Conservation (phyloP, 371 early-diverging fungal genomes). For the Apophysomyces elegans region DNA sequence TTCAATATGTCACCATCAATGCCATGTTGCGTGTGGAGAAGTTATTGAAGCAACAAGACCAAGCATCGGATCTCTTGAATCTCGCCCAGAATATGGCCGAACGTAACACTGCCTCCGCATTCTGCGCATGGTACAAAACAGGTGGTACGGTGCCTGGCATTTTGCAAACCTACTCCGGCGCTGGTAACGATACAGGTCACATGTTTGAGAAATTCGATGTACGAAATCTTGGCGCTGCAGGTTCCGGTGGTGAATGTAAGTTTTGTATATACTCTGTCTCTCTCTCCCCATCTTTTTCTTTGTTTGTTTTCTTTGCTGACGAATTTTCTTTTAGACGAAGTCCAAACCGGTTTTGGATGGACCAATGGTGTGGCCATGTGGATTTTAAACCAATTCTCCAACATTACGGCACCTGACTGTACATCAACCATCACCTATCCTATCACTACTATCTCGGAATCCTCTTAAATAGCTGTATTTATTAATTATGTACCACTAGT, state of each 20-base stretch:
- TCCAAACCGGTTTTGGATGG: conserved; percentile 95
- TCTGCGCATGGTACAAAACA: conserved; percentile 74
- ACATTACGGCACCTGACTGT: conserved; percentile 48
- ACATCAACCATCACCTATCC: conserved; percentile 13
- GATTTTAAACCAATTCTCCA: conserved; percentile 60
- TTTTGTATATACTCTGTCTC: background rate
- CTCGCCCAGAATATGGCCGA: conserved; percentile 63
- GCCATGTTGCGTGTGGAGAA: conserved; percentile 46
- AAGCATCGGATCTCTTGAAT: background rate
- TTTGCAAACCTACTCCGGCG: conserved; percentile 29
- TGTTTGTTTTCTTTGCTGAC: background rate
- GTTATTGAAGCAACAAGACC: conserved; percentile 11
- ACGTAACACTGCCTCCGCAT: conserved; percentile 63
- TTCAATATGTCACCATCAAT: conserved; percentile 58
- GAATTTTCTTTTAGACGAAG: conserved; percentile 38
- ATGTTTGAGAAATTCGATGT: conserved; percentile 89
- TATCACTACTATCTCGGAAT: background rate
- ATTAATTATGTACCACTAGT: background rate
- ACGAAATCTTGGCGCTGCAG: conserved; percentile 58
- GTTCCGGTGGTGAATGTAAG: conserved; percentile 82
- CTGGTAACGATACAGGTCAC: conserved; percentile 47
- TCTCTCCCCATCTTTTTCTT: background rate
- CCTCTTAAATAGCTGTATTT: background rate
- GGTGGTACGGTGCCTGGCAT: conserved; percentile 62
- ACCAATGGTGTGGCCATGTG: conserved; percentile 87